These are phyloP conservation scores for Coemansia sp. DNA, from an alignment of 192 early-diverging fungal genomes.

Conservation along the genomic window DNA sequence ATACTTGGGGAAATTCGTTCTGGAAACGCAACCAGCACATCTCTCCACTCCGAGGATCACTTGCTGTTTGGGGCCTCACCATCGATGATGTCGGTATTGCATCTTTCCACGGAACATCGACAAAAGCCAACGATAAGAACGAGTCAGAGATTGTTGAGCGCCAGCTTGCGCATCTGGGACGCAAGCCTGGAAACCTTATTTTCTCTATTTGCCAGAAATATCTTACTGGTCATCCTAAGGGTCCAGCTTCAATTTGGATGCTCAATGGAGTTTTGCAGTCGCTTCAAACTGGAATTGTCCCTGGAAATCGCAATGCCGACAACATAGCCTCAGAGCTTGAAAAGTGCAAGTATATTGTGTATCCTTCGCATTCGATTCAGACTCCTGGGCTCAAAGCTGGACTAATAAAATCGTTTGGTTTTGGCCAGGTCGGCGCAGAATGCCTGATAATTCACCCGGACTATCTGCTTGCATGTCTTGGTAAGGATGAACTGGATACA, in stretches of 20 bases:
- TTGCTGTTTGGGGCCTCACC: conserved; percentile 84
- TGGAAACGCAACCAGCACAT: conserved; percentile 72
- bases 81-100: conserved; percentile 91
- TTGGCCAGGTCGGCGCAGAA: conserved; percentile 76
- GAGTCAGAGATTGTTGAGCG: conserved; percentile 83
- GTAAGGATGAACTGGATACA: conserved; percentile 7
- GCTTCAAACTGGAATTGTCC: conserved; percentile 81
- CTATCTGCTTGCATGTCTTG: conserved; percentile 58
- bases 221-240: conserved; percentile 95
- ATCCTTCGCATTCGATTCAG: conserved; percentile 62
- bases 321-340: conserved; percentile 57
- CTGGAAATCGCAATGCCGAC: conserved; percentile 85
- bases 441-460: conserved; percentile 70
- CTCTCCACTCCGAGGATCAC: conserved; percentile 81
- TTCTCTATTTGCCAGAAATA: conserved; percentile 89
- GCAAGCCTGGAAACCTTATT: conserved; percentile 75
- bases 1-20: conserved; percentile 83
- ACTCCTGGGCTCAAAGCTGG: conserved; percentile 63
- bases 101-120: conserved; percentile 95
- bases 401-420: conserved; percentile 71
- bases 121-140: conserved; percentile 94
- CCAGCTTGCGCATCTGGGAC: conserved; percentile 81
- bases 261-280: conserved; percentile 88
- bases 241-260: conserved; percentile 97
- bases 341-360: no score